phyloP scores from a whole-genome alignment of 2,329 filamentous ascomycete species.

The Fusarium albidum region DNA sequence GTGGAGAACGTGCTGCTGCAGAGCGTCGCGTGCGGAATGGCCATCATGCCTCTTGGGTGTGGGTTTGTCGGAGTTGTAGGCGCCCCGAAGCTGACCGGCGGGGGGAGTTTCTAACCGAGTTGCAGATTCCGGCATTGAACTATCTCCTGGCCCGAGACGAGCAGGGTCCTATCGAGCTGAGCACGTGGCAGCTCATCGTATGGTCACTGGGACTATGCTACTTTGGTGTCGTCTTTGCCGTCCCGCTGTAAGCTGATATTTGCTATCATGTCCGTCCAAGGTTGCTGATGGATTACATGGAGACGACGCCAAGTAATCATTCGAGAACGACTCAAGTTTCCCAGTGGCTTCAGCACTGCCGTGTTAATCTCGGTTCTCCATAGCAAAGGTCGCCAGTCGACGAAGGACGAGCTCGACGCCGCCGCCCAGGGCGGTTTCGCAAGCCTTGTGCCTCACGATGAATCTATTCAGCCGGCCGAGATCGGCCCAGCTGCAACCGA shows the following conservation, averaged over 20 bases:
- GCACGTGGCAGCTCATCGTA: slow-evolving; percentile 79
- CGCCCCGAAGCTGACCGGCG: slow-evolving; percentile 17
- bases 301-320: slow-evolving; percentile 90
- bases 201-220: slow-evolving; percentile 96
- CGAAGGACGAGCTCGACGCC: slow-evolving; percentile 45
- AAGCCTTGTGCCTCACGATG: slow-evolving; percentile 50
- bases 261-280: not conserved
- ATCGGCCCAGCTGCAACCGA: slow-evolving; percentile 37
- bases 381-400: slow-evolving; percentile 57
- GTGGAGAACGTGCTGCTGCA: slow-evolving; percentile 98
- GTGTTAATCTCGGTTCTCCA: slow-evolving; percentile 92
- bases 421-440: slow-evolving; percentile 52
- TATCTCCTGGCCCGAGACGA: slow-evolving; percentile 82
- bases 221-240: slow-evolving; percentile 96
- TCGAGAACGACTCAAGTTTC: slow-evolving; percentile 89
- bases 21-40: slow-evolving; percentile 93
- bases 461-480: slow-evolving; percentile 27
- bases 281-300: slow-evolving; percentile 10
- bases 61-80: slow-evolving; percentile 88
- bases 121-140: slow-evolving; percentile 83
- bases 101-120: slow-evolving; percentile 6
- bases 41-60: slow-evolving; percentile 95
- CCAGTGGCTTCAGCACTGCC: slow-evolving; percentile 93
- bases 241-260: slow-evolving; percentile 69
- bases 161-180: slow-evolving; percentile 76